Base-by-base conservation (phyloP, 1,284 basidiomycete genomes). In the Peniophora sp. region DNA sequence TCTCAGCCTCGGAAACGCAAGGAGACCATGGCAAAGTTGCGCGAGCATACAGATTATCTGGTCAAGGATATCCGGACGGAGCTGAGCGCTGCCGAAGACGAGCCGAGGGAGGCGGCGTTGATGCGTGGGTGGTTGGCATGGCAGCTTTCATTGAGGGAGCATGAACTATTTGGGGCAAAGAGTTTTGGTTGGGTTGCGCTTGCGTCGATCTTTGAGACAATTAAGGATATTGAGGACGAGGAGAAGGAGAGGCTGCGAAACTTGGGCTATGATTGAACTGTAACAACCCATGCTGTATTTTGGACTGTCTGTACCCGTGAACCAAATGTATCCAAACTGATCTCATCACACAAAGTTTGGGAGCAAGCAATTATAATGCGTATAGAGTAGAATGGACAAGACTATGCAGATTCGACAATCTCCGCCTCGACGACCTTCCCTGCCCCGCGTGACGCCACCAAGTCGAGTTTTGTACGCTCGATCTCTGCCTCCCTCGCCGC, bases 151-250 rank as follows among this genome's bases (percentile, higher is more conserved):
- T 48, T 63, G 9, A 54, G 62, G 9, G 58, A 69, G 51, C 60
- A 61, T 16, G 61, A 66, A 16, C 54, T 57, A 3, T 82, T 82
- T 56, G 81, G 80, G 2, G 76, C 74, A 34, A 68, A 72, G 46
- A 81, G 78, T 58, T 83, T 83, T 61, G 71, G 72, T 36, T 83
- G 78, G 76, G 59, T 83, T 23, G 71, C 78, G 8, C 63, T 83
- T 32, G 73, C 74, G 3, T 68, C 67, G 3, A 69, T 80, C 36
- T 81, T 83, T 53, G 67, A 69, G 22, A 59, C 60, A 0, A 66
- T 68, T 46, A 64, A 60, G 52, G 63, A 58, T 16, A 63, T 69
- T 25, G 67, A 69, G 50, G 58, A 65, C 23, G 53, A 14, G 44
- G 38, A n/a, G 38, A 41, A 41, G 38, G 38, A 41, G 38, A 5